These are phyloP conservation scores for Polyporus arcularius DNA, from an alignment of 768 basidiomycete genomes.

Conservation along the genomic window DNA sequence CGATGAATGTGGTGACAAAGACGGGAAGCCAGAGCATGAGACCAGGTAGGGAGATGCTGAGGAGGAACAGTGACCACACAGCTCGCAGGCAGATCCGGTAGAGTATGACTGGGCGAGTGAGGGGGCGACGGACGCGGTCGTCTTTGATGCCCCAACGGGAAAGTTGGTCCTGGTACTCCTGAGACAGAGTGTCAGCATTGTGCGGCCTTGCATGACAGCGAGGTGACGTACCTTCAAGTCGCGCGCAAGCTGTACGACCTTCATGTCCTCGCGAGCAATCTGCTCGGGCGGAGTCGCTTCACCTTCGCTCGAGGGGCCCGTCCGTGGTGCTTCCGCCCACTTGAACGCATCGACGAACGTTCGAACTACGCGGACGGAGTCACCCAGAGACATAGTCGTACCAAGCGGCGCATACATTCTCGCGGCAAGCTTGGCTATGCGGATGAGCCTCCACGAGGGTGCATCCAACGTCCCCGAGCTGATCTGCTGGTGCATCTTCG, in stretches of 20 bases:
- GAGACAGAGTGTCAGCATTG: background rate
- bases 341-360: slow-evolving; percentile 81
- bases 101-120: slow-evolving; percentile 51
- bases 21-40: slow-evolving; percentile 82
- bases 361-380: slow-evolving; percentile 76
- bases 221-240: slow-evolving; percentile 58
- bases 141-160: slow-evolving; percentile 75
- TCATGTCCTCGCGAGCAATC: slow-evolving; percentile 24
- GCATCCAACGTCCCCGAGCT: slow-evolving; percentile 79
- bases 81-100: slow-evolving; percentile 68
- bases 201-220: background rate
- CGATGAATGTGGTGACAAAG: slow-evolving; percentile 68
- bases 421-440: slow-evolving; percentile 74
- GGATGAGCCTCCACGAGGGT: slow-evolving; percentile 80
- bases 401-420: slow-evolving; percentile 88
- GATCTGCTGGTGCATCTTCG: slow-evolving; percentile 66
- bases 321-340: slow-evolving; percentile 22
- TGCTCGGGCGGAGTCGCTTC: slow-evolving; percentile 22
- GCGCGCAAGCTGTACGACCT: slow-evolving; percentile 32
- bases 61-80: slow-evolving; percentile 61
- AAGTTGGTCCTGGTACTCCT: slow-evolving; percentile 79
- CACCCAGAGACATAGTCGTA: slow-evolving; percentile 80
- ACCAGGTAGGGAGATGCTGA: slow-evolving; percentile 71
- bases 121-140: slow-evolving; percentile 74
- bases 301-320: slow-evolving; percentile 20